A percentile compares a stretch with the other conserved stretches of the same genome.
Conservation (phyloP, 495 filamentous ascomycete genomes). For the Hypoxylon cercidicola region DNA sequence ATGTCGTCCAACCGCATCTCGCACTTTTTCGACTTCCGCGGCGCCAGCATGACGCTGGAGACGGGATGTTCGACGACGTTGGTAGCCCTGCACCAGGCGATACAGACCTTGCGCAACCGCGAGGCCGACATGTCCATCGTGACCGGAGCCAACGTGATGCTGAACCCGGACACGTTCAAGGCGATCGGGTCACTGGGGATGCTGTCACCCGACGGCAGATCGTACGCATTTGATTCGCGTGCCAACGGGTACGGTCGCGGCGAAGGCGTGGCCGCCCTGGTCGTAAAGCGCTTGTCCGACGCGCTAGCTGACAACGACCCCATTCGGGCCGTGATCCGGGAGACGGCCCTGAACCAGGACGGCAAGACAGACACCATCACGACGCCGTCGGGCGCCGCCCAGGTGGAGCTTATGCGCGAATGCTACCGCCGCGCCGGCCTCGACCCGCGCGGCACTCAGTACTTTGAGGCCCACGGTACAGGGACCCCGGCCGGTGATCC, state of each 20-base stretch:
- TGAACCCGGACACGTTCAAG: constrained; percentile 49
- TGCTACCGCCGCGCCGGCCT: constrained; percentile 59
- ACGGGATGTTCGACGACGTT: constrained; percentile 68
- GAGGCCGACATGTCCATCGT: constrained; percentile 59
- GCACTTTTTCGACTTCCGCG: constrained; percentile 66
- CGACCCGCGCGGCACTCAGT: constrained; percentile 49
- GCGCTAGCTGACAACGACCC: constrained; percentile 56
- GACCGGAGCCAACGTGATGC: constrained; percentile 53
- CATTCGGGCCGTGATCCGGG: constrained; percentile 67
- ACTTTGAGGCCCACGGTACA: constrained; percentile 59
- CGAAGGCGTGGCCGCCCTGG: constrained; percentile 61
- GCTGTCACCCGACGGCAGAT: constrained; percentile 49
- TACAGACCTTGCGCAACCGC: constrained; percentile 56
- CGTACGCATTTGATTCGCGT: constrained; percentile 52
- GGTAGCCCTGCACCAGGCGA: constrained; percentile 60
- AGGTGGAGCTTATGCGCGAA: constrained; percentile 59
- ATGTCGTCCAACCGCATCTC: constrained; percentile 66
- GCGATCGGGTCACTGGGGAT: constrained; percentile 8
- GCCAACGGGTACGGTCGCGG: constrained; percentile 73
- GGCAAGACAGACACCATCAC: constrained; percentile 60
- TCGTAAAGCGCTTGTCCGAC: constrained; percentile 61
- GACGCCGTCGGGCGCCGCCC: constrained; percentile 60
- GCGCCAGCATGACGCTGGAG: constrained; percentile 66
- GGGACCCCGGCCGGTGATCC: constrained; percentile 57
- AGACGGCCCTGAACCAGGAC: constrained; percentile 60